Conservation (phyloP, 192 early-diverging fungal species). For the Coemansia sp. region DNA sequence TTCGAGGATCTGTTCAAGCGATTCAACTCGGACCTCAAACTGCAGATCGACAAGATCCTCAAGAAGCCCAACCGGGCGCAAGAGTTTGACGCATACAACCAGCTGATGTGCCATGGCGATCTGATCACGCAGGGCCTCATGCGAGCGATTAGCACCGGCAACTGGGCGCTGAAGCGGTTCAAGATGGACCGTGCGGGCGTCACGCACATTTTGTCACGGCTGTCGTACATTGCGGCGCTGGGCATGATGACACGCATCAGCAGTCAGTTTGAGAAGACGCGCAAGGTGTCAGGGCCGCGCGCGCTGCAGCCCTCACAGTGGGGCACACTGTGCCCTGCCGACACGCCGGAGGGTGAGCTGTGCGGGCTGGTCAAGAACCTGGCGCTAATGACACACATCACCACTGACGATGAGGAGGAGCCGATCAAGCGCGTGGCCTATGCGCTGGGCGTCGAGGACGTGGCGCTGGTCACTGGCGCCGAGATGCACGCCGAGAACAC, state of each 20-base stretch:
- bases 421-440: slow-evolving; percentile 73
- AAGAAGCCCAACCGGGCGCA: slow-evolving; percentile 82
- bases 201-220: slow-evolving; percentile 88
- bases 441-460: slow-evolving; percentile 89
- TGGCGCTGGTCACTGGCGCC: slow-evolving; percentile 78
- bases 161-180: slow-evolving; percentile 98
- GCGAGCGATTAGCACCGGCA: slow-evolving; percentile 92
- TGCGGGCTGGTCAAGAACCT: slow-evolving; percentile 97
- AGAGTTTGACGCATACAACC: slow-evolving; percentile 83
- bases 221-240: slow-evolving; percentile 90
- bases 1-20: slow-evolving; percentile 99
- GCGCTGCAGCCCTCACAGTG: slow-evolving; percentile 94
- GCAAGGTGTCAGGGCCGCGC: slow-evolving; percentile 96
- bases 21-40: slow-evolving; percentile 82
- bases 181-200: slow-evolving; percentile 98
- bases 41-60: slow-evolving; percentile 84
- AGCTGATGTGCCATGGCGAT: slow-evolving; percentile 67
- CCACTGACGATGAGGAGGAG: slow-evolving; percentile 85
- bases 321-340: slow-evolving; percentile 95
- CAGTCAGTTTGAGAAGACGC: slow-evolving; percentile 97
- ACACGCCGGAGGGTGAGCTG: slow-evolving; percentile 98
- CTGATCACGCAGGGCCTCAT: slow-evolving; percentile 89
- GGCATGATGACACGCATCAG: slow-evolving; percentile 98
- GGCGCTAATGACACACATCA: slow-evolving; percentile 98
- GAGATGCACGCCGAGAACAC: slow-evolving; percentile 78